Percentiles rank a stretch among this genome's conserved stretches.
These are phyloP conservation scores for Croton laevigatus DNA, from an alignment of 441 rosid species.

Conservation along the genomic window DNA sequence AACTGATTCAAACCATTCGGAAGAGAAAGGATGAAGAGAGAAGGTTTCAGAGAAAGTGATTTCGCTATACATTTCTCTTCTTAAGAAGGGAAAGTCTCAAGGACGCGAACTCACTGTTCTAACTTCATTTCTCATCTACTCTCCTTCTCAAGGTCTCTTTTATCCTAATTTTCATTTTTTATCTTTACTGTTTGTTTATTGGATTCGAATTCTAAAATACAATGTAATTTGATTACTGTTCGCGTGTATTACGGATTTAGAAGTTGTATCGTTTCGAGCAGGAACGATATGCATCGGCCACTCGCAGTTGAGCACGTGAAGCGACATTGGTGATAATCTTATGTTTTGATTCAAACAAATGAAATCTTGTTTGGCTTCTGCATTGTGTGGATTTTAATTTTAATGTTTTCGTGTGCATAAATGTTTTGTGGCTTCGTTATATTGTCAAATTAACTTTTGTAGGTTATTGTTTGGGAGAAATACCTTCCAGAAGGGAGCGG, in stretches of 20 bases:
- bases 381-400: neutral
- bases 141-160: slow-evolving; percentile 59
- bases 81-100: slow-evolving; percentile 93
- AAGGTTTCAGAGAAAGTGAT: slow-evolving; percentile 57
- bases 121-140: slow-evolving; percentile 79
- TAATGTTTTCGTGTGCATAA: neutral
- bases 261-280: slow-evolving; percentile 77
- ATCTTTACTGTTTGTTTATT: neutral
- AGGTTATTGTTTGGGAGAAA: slow-evolving; percentile 49
- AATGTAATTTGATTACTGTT: slow-evolving; percentile 1
- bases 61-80: slow-evolving; percentile 52
- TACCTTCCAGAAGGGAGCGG: slow-evolving; percentile 29
- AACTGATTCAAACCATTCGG: slow-evolving; percentile 2
- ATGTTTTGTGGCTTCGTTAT: slow-evolving; percentile 7
- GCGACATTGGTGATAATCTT: slow-evolving; percentile 43
- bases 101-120: slow-evolving; percentile 84
- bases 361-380: neutral
- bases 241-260: slow-evolving; percentile 34
- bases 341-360: neutral
- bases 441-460: slow-evolving; percentile 13
- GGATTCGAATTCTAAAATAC: neutral
- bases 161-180: neutral
- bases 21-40: slow-evolving; percentile 41
- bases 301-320: slow-evolving; percentile 55
- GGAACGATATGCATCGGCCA: slow-evolving; percentile 81